These are phyloP conservation scores for Botryotinia convoluta DNA, from an alignment of 2,329 filamentous ascomycete species.

Conservation along the genomic window DNA sequence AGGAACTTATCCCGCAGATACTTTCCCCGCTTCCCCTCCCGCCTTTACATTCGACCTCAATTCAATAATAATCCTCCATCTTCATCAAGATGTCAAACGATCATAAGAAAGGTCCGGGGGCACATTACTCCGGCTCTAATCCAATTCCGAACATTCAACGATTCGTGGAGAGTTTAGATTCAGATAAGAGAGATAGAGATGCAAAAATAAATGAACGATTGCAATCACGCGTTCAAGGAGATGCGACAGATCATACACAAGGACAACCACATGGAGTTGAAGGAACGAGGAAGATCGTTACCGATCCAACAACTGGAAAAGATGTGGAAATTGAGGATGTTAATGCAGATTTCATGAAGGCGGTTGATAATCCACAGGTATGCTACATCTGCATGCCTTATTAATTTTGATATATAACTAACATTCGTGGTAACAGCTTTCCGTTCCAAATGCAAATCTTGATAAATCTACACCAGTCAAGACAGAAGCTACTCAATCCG, in stretches of 20 bases:
- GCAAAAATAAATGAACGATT: slow-evolving; percentile 61
- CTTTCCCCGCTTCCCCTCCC: no score
- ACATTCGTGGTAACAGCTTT: slow-evolving; percentile 52
- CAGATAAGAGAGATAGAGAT: slow-evolving; percentile 74
- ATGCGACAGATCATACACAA: slow-evolving; percentile 46
- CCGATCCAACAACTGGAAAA: slow-evolving; percentile 83
- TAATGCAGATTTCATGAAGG: slow-evolving; percentile 65
- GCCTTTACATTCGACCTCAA: not conserved
- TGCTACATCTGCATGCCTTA: slow-evolving; percentile 22
- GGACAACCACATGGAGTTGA: slow-evolving; percentile 38
- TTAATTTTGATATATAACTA: not conserved
- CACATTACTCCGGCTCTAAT: slow-evolving; percentile 29
- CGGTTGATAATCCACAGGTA: slow-evolving; percentile 70
- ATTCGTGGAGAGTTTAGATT: slow-evolving; percentile 68
- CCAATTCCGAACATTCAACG: slow-evolving; percentile 31
- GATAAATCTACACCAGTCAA: slow-evolving; percentile 70
- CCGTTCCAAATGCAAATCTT: slow-evolving; percentile 86
- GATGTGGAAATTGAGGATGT: slow-evolving; percentile 85
- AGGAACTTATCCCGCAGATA: not conserved
- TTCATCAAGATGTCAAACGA: slow-evolving; percentile 18
- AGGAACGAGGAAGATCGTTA: slow-evolving; percentile 59
- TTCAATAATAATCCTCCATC: not conserved
- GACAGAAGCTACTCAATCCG: slow-evolving; percentile 67
- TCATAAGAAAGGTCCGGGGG: slow-evolving; percentile 22
- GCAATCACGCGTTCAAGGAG: slow-evolving; percentile 37